A percentile compares a stretch with the other conserved stretches of the same genome.
phyloP scores from a whole-genome alignment of 129 eudicot genomes.

The Kitagawia praeruptora region DNA sequence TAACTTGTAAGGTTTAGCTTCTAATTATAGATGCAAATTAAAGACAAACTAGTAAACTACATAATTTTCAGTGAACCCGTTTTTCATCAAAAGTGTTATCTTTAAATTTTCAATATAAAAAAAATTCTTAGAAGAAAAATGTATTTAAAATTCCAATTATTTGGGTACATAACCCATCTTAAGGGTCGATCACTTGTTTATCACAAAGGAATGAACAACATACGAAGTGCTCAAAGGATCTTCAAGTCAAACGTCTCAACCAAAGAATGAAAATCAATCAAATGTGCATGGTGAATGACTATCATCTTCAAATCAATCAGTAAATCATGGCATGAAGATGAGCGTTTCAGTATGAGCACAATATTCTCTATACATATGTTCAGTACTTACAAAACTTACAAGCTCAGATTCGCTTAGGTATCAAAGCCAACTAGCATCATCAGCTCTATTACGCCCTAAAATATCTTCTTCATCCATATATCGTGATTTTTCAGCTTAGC shows the following conservation, averaged over 20 bases:
- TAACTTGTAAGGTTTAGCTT: neutral
- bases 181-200: neutral
- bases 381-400: too few species aligned
- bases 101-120: neutral
- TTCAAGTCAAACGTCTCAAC: conserved; percentile 25
- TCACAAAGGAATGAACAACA: neutral
- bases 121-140: neutral
- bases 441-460: too few species aligned
- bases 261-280: conserved; percentile 19
- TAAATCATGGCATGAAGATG: too few species aligned
- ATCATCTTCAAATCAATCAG: conserved; percentile 27
- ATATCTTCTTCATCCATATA: too few species aligned
- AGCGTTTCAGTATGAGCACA: too few species aligned
- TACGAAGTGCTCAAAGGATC: too few species aligned
- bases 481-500: too few species aligned
- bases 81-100: neutral
- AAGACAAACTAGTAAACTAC: neutral
- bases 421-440: too few species aligned
- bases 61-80: neutral
- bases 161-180: neutral
- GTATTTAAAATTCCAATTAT: conserved; percentile 1
- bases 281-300: conserved; percentile 18
- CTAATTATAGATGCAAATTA: neutral
- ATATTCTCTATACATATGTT: too few species aligned
- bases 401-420: too few species aligned